Evolutionary conservation across 495 filamentous ascomycete genomes (phyloP), one percentile per base, ranked within the genome.

Genomic region (Letharia lupina): DNA sequence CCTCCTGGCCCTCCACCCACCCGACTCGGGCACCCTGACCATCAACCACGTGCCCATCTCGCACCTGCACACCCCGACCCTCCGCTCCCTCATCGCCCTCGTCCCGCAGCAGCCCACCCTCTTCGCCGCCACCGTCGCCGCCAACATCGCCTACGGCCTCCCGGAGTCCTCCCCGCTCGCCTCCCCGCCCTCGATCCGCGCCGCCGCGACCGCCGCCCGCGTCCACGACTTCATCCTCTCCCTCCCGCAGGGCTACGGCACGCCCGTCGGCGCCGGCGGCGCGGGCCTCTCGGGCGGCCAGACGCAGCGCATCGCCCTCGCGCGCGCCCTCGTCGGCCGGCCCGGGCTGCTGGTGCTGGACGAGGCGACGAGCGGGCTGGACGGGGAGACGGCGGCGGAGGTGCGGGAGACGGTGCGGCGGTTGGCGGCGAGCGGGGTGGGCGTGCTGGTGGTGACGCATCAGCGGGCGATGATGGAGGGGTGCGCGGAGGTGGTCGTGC

Each of bases 121-220:
- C 23, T 95, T 96, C 76, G 85, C 91, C 1, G 77, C 80, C 16
- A 86, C 87, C 0, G 79, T 97, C 44, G 77, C 81, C 20, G 83
- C 80, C 7, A 98, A 98, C 74, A 96, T 98, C 63, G 74, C 78
- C 40, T 96, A 97, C 73, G 93, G 90, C 0, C 75, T 94, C 0
- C 73, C 75, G 7, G 69, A 73, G 18, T 62, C 69, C 23, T 77
- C 75, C 0, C 76, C 75, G 3, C 73, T 85, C 15, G 74, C 74
- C 40, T 67, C 72, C 0, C 41, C 66, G 0, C 39, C 67, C 7
- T 78, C 79, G 69, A 74, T 91, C 33, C 77, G 80, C 44, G 72
- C 70, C 9, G 91, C 91, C 0, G 89, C 91, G 0, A 72, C 77
- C 35, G 79, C 83, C 15, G 91, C 89, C 0, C 87, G 87, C 2